A percentile compares a stretch with the other conserved stretches of the same genome.
phyloP scores from a whole-genome alignment of 805 yeast genomes.

The Hanseniaspora hatyaiensis region DNA sequence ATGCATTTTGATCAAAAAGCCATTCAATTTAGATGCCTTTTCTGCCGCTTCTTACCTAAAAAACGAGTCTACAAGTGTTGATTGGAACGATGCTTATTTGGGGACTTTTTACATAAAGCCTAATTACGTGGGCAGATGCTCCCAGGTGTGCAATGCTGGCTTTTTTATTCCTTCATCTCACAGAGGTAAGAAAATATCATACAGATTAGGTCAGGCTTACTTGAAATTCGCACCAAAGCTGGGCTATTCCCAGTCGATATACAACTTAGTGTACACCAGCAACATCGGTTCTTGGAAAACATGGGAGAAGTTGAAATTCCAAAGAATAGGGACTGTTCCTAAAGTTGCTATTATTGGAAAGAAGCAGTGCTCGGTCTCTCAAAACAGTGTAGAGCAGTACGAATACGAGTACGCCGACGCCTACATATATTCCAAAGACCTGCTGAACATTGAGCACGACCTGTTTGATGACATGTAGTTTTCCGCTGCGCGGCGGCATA shows the following conservation, averaged over 20 bases:
- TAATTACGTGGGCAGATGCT: slow-evolving; percentile 71
- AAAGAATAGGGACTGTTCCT: slow-evolving; percentile 60
- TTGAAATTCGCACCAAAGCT: slow-evolving; percentile 61
- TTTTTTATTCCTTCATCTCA: slow-evolving; percentile 51
- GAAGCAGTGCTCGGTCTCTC: slow-evolving; percentile 36
- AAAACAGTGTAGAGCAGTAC: neutral
- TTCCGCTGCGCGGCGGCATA: too few species aligned
- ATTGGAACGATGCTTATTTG: slow-evolving; percentile 40
- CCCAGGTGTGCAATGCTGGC: slow-evolving; percentile 82
- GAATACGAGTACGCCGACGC: slow-evolving; percentile 41
- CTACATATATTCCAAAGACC: slow-evolving; percentile 58
- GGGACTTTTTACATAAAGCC: slow-evolving; percentile 81
- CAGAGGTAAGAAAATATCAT: slow-evolving; percentile 64
- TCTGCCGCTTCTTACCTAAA: neutral
- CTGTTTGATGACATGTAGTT: slow-evolving; percentile 22
- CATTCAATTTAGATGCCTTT: neutral
- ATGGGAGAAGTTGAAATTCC: slow-evolving; percentile 79
- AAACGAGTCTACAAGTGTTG: slow-evolving; percentile 19
- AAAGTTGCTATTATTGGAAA: slow-evolving; percentile 68
- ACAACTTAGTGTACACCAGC: slow-evolving; percentile 75
- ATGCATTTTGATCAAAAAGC: slow-evolving; percentile 46
- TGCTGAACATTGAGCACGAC: slow-evolving; percentile 28
- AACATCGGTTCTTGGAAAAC: slow-evolving; percentile 62
- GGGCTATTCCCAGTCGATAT: slow-evolving; percentile 74
- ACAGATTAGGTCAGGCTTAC: slow-evolving; percentile 55